Evolutionary conservation across 805 yeast genomes (phyloP).

Genomic region (Starmerella roubikii): DNA sequence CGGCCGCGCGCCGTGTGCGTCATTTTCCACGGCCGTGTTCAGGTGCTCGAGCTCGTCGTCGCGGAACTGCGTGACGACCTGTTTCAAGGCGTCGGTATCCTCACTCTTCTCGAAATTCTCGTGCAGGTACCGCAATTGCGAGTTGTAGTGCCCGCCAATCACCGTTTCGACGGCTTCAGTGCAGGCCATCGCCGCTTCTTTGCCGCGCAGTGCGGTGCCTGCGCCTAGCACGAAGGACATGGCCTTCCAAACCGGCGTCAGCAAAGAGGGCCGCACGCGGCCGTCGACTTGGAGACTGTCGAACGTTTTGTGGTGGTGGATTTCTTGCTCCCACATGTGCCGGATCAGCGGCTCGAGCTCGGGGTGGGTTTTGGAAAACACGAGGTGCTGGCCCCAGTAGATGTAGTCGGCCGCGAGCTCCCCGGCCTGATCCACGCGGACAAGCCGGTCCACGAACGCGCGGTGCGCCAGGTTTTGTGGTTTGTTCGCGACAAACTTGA

Average conservation of each 20-base stretch:
- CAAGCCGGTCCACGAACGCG: conserved; percentile 24
- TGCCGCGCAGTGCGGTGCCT: conserved; percentile 72
- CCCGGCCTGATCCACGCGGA: conserved; percentile 96
- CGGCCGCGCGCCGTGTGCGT: conserved; percentile 86
- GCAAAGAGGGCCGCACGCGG: conserved; percentile 77
- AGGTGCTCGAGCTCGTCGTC: conserved; percentile 93
- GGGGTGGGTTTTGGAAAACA: conserved; percentile 57
- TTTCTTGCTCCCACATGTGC: conserved; percentile 98
- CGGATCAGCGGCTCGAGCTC: conserved; percentile 62
- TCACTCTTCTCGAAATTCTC: conserved; percentile 53
- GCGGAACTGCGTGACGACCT: conserved; percentile 59
- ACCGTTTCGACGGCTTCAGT: conserved; percentile 98
- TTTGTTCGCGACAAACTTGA: conserved; percentile 20
- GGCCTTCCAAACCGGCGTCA: conserved; percentile 85
- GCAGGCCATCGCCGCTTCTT: conserved; percentile 98
- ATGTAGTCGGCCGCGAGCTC: conserved; percentile 92
- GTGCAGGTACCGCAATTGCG: conserved; percentile 65
- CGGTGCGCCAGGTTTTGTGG: conserved; percentile 19
- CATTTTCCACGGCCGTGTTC: conserved; percentile 83
- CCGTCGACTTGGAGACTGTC: conserved; percentile 59
- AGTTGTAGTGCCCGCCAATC: conserved; percentile 90
- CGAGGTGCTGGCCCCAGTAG: conserved; percentile 78
- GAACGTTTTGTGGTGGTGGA: conserved; percentile 79
- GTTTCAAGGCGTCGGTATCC: conserved; percentile 42
- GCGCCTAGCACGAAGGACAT: conserved; percentile 84